These are phyloP conservation scores for Globisporangium echinulatum DNA, from an alignment of 352 stramenopile genomes.

Conservation along the genomic window DNA sequence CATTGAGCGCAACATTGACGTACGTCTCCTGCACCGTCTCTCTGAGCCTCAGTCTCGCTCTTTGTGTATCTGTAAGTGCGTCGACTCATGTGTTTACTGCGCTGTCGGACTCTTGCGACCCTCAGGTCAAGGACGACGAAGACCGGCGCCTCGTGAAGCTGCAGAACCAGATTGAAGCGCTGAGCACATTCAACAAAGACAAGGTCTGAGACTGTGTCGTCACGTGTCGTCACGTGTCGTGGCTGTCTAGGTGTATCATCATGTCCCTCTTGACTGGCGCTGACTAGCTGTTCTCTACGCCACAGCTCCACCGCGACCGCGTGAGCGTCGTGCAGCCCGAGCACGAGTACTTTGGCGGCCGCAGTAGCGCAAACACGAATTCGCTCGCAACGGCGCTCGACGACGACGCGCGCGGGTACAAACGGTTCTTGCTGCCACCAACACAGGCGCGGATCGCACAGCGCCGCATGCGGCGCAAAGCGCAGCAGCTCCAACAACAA, in stretches of 20 bases:
- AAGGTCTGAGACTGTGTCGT: conserved; percentile 23
- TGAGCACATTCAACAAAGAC: conserved; percentile 80
- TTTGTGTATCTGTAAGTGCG: no score
- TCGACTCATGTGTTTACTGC: no score
- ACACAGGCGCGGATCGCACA: conserved; percentile 21
- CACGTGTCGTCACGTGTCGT: not conserved
- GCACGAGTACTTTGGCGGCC: conserved; percentile 40
- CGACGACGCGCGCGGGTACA: conserved; percentile 34
- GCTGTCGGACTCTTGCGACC: not conserved
- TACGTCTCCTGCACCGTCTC: conserved; percentile 18
- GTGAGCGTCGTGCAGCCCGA: conserved; percentile 58
- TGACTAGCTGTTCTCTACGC: not conserved
- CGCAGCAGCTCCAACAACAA: conserved; percentile 11
- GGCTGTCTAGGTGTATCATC: no score
- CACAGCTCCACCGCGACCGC: conserved; percentile 55
- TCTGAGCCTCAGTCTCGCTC: not conserved
- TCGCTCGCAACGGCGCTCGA: conserved; percentile 23
- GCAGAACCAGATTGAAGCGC: conserved; percentile 89
- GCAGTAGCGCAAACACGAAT: conserved; percentile 7
- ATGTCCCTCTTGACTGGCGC: no score
- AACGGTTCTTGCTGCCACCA: conserved; percentile 29
- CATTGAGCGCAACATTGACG: conserved; percentile 93
- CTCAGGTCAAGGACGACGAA: conserved; percentile 90
- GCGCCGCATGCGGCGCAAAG: conserved; percentile 31
- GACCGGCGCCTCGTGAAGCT: conserved; percentile 90